Base-by-base conservation (phyloP, 73 alveolate species). In the Paramecium biaurelia region DNA sequence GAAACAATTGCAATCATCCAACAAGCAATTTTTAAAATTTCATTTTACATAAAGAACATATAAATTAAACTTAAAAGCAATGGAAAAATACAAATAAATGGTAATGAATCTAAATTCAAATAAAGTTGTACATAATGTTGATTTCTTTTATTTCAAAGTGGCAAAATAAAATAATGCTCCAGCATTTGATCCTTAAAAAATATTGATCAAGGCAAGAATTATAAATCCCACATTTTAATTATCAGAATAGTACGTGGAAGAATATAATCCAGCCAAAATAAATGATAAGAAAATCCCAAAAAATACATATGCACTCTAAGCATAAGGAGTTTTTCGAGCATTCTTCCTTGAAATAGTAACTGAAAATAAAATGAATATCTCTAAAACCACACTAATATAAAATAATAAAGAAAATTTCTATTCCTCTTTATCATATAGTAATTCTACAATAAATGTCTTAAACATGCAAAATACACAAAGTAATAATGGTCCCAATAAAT, bases 301-400 rank as follows among this genome's bases (percentile, higher is more conserved):
- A 63, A 63, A 63, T 26, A 63, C 84, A 63, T 63, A 63, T 63
- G 84, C 84, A 63, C 84, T 63, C 84, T 63, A 63, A 30, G 84
- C 84, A 24, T 63, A 63, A 30, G 84, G 84, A 14, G 28, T 12
- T 63, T 63, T 63, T 63, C 84, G 7, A 12, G 84, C 84, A 26
- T 63, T 63, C 5, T 63, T 63, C 11, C 47, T 63, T 15, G 84
- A 63, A 1, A 63, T 2, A 14, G 84, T 63, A 20, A 63, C 84
- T 63, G 84, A 63, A 63, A 63, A 63, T 41, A 63, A 63, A 9
- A 63, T 63, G 12, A 63, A 63, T 63, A 26, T 32, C 14, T 63
- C 84, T 6, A 63, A 32, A 14, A 26, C 45, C 30, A 63, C 84
- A 63, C 84, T 63, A 30, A 63, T 63, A 63, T 63, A 63, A 63